phyloP scores from a whole-genome alignment of 202 grass and related monocot species.

The Musa balbisiana region DNA sequence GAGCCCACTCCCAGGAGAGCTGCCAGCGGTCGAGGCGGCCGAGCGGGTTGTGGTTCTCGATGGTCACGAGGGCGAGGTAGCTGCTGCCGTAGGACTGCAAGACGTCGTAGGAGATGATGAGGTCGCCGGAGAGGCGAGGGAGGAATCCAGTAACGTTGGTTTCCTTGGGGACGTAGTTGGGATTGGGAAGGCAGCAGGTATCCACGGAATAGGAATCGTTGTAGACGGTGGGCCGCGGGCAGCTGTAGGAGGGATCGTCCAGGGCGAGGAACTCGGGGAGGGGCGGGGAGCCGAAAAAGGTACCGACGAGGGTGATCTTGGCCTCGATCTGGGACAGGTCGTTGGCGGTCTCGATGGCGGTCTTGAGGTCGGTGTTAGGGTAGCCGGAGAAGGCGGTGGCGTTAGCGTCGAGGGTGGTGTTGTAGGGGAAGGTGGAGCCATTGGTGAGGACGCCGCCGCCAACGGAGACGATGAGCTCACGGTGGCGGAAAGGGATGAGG shows the following conservation, averaged over 20 bases:
- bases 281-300: constrained; percentile 45
- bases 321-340: constrained; percentile 46
- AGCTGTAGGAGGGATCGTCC: constrained; percentile 44
- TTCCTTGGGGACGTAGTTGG: constrained; percentile 39
- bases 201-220: background rate
- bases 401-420: constrained; percentile 52
- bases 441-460: constrained; percentile 57
- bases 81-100: constrained; percentile 49
- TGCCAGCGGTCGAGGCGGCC: constrained; percentile 90
- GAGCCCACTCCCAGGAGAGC: constrained; percentile 77
- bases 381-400: constrained; percentile 73
- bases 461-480: constrained; percentile 64
- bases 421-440: constrained; percentile 57
- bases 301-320: constrained; percentile 47
- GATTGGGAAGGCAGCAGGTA: constrained; percentile 72
- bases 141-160: constrained; percentile 46
- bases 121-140: constrained; percentile 54
- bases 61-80: constrained; percentile 85
- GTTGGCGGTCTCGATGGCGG: constrained; percentile 68
- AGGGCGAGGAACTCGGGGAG: constrained; percentile 46
- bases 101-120: constrained; percentile 83
- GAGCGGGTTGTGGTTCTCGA: constrained; percentile 78
- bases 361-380: constrained; percentile 71
- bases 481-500: constrained; percentile 43
- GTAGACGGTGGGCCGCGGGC: constrained; percentile 27